These are phyloP conservation scores for Chlorella sp. DNA, from an alignment of 139 green algal species.

Conservation along the genomic window DNA sequence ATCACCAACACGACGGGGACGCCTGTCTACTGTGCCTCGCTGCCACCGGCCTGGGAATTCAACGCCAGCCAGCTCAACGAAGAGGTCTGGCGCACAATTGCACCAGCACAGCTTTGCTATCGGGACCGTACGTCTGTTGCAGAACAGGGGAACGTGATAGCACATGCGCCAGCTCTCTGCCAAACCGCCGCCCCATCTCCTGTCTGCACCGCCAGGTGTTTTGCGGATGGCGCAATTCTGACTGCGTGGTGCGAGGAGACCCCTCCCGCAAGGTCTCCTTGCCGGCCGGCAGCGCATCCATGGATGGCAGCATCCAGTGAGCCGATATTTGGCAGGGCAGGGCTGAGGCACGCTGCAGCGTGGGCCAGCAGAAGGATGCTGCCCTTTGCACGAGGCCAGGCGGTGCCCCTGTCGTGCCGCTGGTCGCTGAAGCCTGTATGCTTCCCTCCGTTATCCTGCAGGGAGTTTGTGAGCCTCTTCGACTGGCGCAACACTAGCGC, in stretches of 20 bases:
- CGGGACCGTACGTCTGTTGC: no score
- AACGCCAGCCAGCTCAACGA: conserved; percentile 9
- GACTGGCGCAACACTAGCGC: conserved; percentile 51
- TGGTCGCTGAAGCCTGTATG: no score
- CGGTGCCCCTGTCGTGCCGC: no score
- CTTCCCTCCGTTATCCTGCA: no score
- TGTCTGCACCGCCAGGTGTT: conserved; percentile 42
- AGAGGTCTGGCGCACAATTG: conserved; percentile 1
- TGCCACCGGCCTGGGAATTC: conserved; percentile 21
- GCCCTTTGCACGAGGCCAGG: no score
- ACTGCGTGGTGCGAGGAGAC: conserved; percentile 26
- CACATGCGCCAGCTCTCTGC: no score
- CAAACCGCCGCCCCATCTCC: no score
- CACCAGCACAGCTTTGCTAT: no score
- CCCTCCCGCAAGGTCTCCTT: conserved; percentile 6
- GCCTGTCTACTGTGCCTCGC: conserved; percentile 46
- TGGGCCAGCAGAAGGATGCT: not conserved
- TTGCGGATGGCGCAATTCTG: conserved; percentile 45
- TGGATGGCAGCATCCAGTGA: conserved; percentile 15
- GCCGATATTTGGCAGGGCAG: not conserved
- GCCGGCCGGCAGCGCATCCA: not conserved
- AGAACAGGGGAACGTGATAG: no score
- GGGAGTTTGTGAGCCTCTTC: conserved; percentile 53
- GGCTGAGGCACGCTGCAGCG: not conserved
- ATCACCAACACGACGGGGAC: conserved; percentile 50